phyloP scores from a whole-genome alignment of 2,329 filamentous ascomycete genomes.

The Cordyceps javanica region DNA sequence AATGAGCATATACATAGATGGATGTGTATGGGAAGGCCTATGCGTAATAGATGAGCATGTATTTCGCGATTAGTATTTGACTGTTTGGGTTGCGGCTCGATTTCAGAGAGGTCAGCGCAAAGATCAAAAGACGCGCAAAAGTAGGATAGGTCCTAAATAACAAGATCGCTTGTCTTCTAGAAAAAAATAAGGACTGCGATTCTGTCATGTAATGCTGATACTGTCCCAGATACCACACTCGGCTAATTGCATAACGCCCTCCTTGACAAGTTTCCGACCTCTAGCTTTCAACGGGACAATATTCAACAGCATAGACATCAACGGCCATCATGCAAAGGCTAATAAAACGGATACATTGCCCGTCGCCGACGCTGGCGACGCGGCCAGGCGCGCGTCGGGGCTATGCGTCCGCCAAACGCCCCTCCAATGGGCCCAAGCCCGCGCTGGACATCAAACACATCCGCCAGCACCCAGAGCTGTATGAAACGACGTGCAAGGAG shows the following conservation, averaged over 20 bases:
- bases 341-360: constrained; percentile 22
- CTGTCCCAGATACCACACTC: constrained; percentile 11
- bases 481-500: constrained; percentile 75
- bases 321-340: constrained; percentile 26
- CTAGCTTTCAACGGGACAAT: constrained; percentile 2
- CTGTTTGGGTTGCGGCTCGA: no score
- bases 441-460: constrained; percentile 82
- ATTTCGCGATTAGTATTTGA: no score
- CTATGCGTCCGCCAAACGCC: constrained; percentile 37
- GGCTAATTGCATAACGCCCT: constrained; percentile 28
- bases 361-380: constrained; percentile 16
- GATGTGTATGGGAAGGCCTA: no score
- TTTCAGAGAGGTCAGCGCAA: no score
- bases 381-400: constrained; percentile 15
- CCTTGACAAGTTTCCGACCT: constrained; percentile 15
- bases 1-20: no score
- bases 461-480: constrained; percentile 72
- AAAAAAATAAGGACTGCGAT: no score
- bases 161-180: no score
- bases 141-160: no score
- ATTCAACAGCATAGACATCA: constrained; percentile 15
- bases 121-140: no score
- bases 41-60: no score
- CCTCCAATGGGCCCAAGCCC: constrained; percentile 70
- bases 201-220: neutral